Percentiles rank a stretch among this genome's conserved stretches.
Evolutionary conservation across 495 filamentous ascomycete species (phyloP).

Genomic region (Sordaria brevicollis): DNA sequence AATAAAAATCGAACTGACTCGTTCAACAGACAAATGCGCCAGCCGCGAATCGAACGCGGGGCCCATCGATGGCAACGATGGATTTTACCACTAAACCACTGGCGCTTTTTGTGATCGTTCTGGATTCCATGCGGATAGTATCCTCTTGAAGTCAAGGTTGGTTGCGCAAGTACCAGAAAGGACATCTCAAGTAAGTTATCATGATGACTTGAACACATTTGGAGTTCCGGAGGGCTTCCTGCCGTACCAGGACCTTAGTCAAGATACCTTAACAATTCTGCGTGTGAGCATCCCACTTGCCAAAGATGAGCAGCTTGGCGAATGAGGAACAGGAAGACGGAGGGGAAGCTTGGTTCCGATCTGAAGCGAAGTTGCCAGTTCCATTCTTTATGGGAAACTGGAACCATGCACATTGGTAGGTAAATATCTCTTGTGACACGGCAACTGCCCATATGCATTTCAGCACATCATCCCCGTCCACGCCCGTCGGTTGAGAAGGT

Average conservation of each 20-base stretch:
- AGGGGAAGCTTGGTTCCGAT: not conserved
- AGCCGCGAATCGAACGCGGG: conserved; percentile 43
- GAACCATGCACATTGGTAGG: too few species aligned
- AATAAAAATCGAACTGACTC: not conserved
- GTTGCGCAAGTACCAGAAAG: not conserved
- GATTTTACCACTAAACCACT: conserved; percentile 46
- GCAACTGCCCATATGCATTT: too few species aligned
- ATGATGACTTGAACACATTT: too few species aligned
- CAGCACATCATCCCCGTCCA: too few species aligned
- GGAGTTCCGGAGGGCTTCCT: too few species aligned
- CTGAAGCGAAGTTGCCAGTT: not conserved
- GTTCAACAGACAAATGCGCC: conserved; percentile 19
- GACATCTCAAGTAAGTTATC: too few species aligned
- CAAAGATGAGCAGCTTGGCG: not conserved
- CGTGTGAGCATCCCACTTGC: not conserved
- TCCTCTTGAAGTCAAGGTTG: not conserved
- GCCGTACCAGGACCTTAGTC: too few species aligned
- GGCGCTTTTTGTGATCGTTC: not conserved
- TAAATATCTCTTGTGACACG: too few species aligned
- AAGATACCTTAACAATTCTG: too few species aligned
- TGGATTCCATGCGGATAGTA: not conserved
- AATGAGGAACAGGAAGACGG: not conserved
- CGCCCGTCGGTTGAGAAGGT: too few species aligned
- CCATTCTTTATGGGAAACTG: not conserved
- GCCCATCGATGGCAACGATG: conserved; percentile 45